Percentiles rank a stretch among this genome's conserved stretches.
phyloP scores from a whole-genome alignment of 75 land plant genomes.

The Pinus albicaulis region DNA sequence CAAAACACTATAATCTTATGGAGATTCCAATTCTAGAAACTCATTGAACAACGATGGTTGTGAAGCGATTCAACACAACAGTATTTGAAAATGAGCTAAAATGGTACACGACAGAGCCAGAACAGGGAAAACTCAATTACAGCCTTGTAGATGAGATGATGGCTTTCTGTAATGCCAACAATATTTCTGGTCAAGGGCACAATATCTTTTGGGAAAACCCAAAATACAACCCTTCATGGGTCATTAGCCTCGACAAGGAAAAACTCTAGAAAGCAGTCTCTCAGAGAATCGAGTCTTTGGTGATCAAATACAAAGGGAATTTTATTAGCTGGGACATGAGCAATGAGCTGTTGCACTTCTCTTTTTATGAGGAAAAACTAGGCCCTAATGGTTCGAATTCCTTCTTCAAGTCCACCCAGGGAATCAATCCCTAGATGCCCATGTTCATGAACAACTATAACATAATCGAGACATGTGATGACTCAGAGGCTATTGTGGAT shows the following conservation, averaged over 20 bases:
- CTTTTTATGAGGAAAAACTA: constrained; percentile 73
- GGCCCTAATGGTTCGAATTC: constrained; percentile 51
- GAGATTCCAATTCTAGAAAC: no score
- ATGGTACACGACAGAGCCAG: no score
- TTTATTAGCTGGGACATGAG: constrained; percentile 85
- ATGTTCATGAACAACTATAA: constrained; percentile 85
- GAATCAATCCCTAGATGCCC: constrained; percentile 55
- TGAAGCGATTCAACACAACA: no score
- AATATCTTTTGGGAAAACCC: no score
- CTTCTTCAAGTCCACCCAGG: constrained; percentile 52
- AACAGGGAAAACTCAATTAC: no score
- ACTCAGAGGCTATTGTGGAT: constrained; percentile 55
- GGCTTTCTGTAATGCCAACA: no score
- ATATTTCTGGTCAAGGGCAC: no score
- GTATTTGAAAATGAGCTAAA: no score
- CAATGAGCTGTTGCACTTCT: constrained; percentile 83
- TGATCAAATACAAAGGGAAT: constrained; percentile 43
- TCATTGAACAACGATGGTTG: no score
- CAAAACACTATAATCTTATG: no score
- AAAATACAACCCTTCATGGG: no score
- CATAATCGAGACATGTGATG: constrained; percentile 68
- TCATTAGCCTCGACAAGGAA: constrained; percentile 30
- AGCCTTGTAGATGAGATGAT: neutral
- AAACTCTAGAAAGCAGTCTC: constrained; percentile 44
- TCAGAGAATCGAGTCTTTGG: constrained; percentile 46